Evolutionary conservation across 306 rosid genomes (phyloP), one percentile per base, ranked within the genome.

Genomic region (Albizia julibrissin): DNA sequence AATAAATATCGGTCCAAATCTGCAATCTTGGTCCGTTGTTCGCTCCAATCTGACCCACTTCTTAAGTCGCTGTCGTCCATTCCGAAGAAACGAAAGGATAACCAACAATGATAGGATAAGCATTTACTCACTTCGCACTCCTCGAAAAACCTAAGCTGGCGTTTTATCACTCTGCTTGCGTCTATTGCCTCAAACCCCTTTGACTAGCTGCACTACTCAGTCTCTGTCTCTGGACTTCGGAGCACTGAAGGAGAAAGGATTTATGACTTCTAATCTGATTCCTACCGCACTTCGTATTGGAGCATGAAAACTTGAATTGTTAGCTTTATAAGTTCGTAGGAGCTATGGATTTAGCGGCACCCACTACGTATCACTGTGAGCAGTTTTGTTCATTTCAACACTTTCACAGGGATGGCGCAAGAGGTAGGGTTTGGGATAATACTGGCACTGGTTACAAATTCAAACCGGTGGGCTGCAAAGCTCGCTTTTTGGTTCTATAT

Each of bases 351-450:
- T 52, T 86, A 69, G 83, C 80, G 27, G 79, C 86, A 16, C 85
- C 83, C 33, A 69, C 86, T 49, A 86, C 69, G 76, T 81, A 81
- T 86, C 78, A 67, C 72, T 79, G 85, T 31, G 85, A 88, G 46
- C 91, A 94, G 24, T 84, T 90, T 70, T 82, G 59, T 82, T 83
- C 89, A 66, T 86, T 89, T 81, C 94, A 84, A 58, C 85, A 47
- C 74, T 69, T 86, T 24, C 77, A 74, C 66, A 79, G 40, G 71
- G 75, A 58, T 26, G 21, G 31, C 59, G 11, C 76, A 11, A 85
- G 50, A 80, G 79, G 50, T 21, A 84, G 83, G 78, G 79, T 82
- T 79, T 66, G 77, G 21, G 78, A 79, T 46, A 79, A 64, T 76
- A 68, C 76, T 27, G 77, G 59, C 78, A 68, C 74, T 58, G 34